phyloP scores from a whole-genome alignment of 495 filamentous ascomycete genomes.

The Neurospora sp. region DNA sequence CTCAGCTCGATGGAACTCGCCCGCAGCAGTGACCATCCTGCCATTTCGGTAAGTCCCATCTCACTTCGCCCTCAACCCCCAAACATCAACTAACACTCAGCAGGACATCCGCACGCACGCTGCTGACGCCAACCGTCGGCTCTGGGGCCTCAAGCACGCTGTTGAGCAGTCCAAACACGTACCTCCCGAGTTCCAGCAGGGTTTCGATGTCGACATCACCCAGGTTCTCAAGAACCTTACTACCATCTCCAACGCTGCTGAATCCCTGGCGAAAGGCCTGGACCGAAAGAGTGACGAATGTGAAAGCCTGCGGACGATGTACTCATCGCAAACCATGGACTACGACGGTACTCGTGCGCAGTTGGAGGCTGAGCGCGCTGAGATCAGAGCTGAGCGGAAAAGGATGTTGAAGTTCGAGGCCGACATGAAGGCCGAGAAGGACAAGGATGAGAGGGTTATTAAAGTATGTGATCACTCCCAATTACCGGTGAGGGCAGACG shows the following conservation, averaged over 20 bases:
- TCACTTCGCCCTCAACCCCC: background rate
- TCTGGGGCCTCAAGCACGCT: background rate
- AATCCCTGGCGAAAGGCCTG: background rate
- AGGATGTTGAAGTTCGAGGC: background rate
- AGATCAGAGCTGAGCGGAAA: background rate
- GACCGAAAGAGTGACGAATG: background rate
- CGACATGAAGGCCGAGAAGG: background rate
- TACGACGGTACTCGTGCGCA: background rate
- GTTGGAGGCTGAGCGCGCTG: background rate
- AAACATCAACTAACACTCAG: background rate
- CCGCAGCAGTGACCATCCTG: background rate
- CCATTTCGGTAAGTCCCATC: background rate
- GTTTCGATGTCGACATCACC: background rate
- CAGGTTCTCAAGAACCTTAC: constrained; percentile 1
- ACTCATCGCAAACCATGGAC: background rate
- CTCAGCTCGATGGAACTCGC: background rate
- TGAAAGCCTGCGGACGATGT: accelerated
- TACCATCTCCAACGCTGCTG: background rate
- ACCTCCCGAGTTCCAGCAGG: accelerated
- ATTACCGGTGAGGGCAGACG: no score
- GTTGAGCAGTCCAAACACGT: background rate
- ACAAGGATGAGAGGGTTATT: constrained; percentile 4
- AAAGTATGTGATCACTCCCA: constrained; percentile 4
- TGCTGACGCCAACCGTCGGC: background rate
- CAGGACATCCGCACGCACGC: background rate